phyloP scores from a whole-genome alignment of 2,329 filamentous ascomycete species.

The Trichothecium roseum region DNA sequence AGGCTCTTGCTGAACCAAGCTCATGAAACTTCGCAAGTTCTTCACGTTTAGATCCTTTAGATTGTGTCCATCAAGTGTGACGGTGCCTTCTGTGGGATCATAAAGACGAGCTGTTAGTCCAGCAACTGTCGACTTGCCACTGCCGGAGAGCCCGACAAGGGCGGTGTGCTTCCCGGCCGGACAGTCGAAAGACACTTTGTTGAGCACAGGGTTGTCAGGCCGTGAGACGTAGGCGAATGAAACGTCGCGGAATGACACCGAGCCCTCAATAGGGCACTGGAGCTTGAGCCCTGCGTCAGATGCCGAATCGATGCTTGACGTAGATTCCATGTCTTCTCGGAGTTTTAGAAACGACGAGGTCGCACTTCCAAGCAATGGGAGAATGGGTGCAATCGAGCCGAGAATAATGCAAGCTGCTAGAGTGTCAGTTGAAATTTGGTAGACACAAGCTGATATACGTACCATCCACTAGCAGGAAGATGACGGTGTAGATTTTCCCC shows the following conservation, averaged over 20 bases:
- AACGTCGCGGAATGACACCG: conserved; percentile 28
- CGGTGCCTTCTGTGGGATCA: conserved; percentile 36
- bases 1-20: conserved; percentile 35
- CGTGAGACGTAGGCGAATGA: conserved; percentile 34
- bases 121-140: conserved; percentile 47
- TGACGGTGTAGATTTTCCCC: conserved; percentile 49
- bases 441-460: conserved; percentile 8
- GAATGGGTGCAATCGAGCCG: conserved; percentile 50
- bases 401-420: conserved; percentile 45
- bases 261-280: conserved; percentile 27
- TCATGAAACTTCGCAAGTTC: conserved; percentile 28
- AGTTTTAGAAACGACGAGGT: conserved; percentile 49
- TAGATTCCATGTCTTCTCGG: conserved; percentile 43
- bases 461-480: conserved; percentile 53
- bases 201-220: conserved; percentile 29
- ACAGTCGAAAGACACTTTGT: conserved; percentile 33
- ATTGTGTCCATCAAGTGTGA: conserved; percentile 37
- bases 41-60: conserved; percentile 36
- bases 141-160: conserved; percentile 47
- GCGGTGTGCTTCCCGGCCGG: conserved; percentile 41
- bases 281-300: conserved; percentile 28
- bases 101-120: conserved; percentile 47
- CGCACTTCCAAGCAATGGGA: conserved; percentile 50
- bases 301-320: conserved; percentile 32
- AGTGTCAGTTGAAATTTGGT: conserved; percentile 13